These are phyloP conservation scores for Lophiostoma macrostomum DNA, from an alignment of 495 filamentous ascomycete genomes.

Conservation along the genomic window DNA sequence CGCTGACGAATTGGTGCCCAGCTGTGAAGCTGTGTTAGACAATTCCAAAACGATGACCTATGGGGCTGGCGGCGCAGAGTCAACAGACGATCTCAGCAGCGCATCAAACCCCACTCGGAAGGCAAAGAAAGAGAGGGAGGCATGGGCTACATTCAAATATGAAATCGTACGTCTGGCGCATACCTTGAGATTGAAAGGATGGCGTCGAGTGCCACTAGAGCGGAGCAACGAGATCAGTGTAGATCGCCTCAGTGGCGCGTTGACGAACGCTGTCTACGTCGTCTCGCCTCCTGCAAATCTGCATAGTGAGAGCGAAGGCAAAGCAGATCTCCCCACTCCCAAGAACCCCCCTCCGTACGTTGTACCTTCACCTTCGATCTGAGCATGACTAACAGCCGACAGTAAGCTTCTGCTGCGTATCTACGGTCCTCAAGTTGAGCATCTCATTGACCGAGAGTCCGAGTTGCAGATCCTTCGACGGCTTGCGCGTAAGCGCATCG, in stretches of 20 bases:
- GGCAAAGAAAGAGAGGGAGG: slow-evolving; percentile 60
- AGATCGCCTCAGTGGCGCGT: slow-evolving; percentile 81
- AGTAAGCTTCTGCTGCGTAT: slow-evolving; percentile 86
- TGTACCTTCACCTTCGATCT: background rate
- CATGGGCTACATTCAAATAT: slow-evolving; percentile 77
- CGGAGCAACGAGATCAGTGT: slow-evolving; percentile 68
- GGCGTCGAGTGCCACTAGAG: slow-evolving; percentile 80
- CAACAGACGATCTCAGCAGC: slow-evolving; percentile 48
- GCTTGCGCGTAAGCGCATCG: slow-evolving; percentile 86
- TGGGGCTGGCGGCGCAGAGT: slow-evolving; percentile 52
- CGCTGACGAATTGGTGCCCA: slow-evolving; percentile 66
- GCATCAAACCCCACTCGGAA: slow-evolving; percentile 30
- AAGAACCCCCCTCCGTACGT: slow-evolving; percentile 51
- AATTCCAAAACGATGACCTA: slow-evolving; percentile 86
- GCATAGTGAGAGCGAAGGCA: slow-evolving; percentile 41
- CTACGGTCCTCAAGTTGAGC: slow-evolving; percentile 93
- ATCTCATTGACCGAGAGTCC: slow-evolving; percentile 89
- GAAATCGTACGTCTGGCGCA: slow-evolving; percentile 88
- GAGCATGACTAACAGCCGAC: slow-evolving; percentile 17
- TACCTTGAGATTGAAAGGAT: slow-evolving; percentile 83
- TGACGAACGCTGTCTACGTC: slow-evolving; percentile 96
- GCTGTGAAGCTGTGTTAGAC: slow-evolving; percentile 75
- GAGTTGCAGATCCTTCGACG: slow-evolving; percentile 85
- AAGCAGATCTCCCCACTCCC: slow-evolving; percentile 41
- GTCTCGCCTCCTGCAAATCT: slow-evolving; percentile 72